Percentiles rank a stretch among this genome's conserved stretches.
phyloP scores from a whole-genome alignment of 805 yeast genomes.

The Starmerella gropengiesseri region DNA sequence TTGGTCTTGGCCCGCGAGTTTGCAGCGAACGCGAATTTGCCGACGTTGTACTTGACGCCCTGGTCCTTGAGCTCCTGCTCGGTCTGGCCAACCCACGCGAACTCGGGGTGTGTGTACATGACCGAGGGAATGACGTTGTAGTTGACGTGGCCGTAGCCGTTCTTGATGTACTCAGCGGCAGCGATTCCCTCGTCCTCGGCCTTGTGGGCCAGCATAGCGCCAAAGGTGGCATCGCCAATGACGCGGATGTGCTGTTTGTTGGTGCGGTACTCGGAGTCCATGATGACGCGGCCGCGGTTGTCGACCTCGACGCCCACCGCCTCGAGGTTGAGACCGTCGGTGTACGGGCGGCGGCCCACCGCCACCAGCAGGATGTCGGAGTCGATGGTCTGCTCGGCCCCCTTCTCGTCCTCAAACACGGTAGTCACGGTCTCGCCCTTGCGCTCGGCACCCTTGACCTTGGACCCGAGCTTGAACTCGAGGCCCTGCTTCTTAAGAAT shows the following conservation, averaged over 20 bases:
- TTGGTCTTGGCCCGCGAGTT: slow-evolving; percentile 99
- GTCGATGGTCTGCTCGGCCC: slow-evolving; percentile 71
- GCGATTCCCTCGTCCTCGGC: slow-evolving; percentile 99
- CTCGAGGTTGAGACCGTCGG: slow-evolving; percentile 81
- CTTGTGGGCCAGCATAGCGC: slow-evolving; percentile 99
- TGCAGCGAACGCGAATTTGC: slow-evolving; percentile 98
- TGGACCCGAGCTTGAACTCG: slow-evolving; percentile 83
- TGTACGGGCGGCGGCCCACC: slow-evolving; percentile 97
- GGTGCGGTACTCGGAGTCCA: slow-evolving; percentile 87
- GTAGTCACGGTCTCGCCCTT: slow-evolving; percentile 81
- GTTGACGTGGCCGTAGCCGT: slow-evolving; percentile 95
- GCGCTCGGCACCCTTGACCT: slow-evolving; percentile 77
- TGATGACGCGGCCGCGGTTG: slow-evolving; percentile 83
- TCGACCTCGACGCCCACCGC: slow-evolving; percentile 82
- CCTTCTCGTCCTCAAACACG: slow-evolving; percentile 80
- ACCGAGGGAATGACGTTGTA: slow-evolving; percentile 96
- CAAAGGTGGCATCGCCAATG: slow-evolving; percentile 96
- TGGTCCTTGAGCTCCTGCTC: slow-evolving; percentile 90
- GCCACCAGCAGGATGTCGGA: slow-evolving; percentile 94
- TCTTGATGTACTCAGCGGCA: slow-evolving; percentile 87
- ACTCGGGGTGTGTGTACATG: slow-evolving; percentile 99
- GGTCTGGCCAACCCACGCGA: slow-evolving; percentile 97
- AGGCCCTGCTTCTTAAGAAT: slow-evolving; percentile 89
- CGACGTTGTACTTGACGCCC: slow-evolving; percentile 83
- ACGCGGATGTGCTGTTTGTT: slow-evolving; percentile 89